phyloP scores from a whole-genome alignment of 495 filamentous ascomycete species.

The Diplogelasinospora grovesii region DNA sequence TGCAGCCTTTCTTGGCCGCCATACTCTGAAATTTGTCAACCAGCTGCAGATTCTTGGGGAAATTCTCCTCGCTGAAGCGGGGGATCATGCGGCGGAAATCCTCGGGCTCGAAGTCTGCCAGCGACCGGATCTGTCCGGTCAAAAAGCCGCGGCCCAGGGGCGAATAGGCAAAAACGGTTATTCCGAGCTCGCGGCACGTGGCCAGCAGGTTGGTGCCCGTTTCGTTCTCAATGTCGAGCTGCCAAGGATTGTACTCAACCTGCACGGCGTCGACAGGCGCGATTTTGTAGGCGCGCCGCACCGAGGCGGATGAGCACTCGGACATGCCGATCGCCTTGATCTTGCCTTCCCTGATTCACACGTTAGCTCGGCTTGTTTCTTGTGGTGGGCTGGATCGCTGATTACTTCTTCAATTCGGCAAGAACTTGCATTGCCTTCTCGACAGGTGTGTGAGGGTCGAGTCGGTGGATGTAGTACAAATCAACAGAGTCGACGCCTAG shows the following conservation, averaged over 20 bases:
- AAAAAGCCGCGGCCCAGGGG: slow-evolving; percentile 46
- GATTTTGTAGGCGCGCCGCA: slow-evolving; percentile 20
- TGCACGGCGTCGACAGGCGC: slow-evolving; percentile 23
- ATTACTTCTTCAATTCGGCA: slow-evolving; percentile 23
- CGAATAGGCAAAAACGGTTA: slow-evolving; percentile 60
- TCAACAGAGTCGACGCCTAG: slow-evolving; percentile 44
- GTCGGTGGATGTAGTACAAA: slow-evolving; percentile 48
- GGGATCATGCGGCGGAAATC: slow-evolving; percentile 43
- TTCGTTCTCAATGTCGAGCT: slow-evolving; percentile 13
- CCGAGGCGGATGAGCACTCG: slow-evolving; percentile 14
- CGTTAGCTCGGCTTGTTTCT: too few species aligned
- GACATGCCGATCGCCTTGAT: slow-evolving; percentile 43
- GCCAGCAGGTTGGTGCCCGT: slow-evolving; percentile 3
- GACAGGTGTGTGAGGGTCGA: slow-evolving; percentile 43
- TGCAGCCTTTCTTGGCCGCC: slow-evolving; percentile 46
- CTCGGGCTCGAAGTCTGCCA: slow-evolving; percentile 56
- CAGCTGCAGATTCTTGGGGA: slow-evolving; percentile 66
- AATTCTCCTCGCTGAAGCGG: slow-evolving; percentile 61
- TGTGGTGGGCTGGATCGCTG: too few species aligned
- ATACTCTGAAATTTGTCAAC: slow-evolving; percentile 57
- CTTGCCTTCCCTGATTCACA: slow-evolving; percentile 33
- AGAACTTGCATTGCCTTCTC: slow-evolving; percentile 48
- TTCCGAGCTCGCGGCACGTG: slow-evolving; percentile 40
- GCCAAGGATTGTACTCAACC: slow-evolving; percentile 21
- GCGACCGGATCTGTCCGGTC: slow-evolving; percentile 57